phyloP scores from a whole-genome alignment of 2,329 filamentous ascomycete species.

The Endocalyx cinctus region DNA sequence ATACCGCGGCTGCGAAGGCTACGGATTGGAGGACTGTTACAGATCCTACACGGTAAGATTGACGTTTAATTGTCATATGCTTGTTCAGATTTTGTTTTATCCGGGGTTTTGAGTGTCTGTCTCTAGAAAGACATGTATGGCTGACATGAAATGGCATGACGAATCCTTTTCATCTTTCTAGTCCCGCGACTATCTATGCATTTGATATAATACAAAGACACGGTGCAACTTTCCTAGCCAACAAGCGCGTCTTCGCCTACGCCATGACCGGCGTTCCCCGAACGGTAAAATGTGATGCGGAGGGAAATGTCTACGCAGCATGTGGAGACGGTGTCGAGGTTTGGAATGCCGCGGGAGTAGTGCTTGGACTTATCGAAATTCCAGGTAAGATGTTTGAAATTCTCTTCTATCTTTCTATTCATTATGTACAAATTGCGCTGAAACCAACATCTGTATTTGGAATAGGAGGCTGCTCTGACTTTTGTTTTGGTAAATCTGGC shows the following conservation, averaged over 20 bases:
- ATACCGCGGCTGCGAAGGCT: conserved; percentile 29
- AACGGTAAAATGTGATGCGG: conserved; percentile 35
- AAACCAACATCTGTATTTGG: not conserved
- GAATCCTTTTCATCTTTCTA: conserved; percentile 9
- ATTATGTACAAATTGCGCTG: no score
- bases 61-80: not conserved
- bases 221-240: conserved; percentile 37
- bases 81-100: no score
- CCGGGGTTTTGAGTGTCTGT: no score
- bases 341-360: conserved; percentile 38
- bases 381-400: conserved; percentile 31
- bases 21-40: no score
- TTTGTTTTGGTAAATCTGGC: conserved; percentile 38
- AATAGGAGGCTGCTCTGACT: conserved; percentile 36
- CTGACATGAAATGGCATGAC: no score
- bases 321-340: conserved; percentile 47
- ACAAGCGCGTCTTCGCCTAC: conserved; percentile 49
- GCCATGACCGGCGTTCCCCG: conserved; percentile 40
- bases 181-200: conserved; percentile 38
- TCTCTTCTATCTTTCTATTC: not conserved
- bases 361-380: conserved; percentile 38
- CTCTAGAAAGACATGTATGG: no score
- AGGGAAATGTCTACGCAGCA: conserved; percentile 43
- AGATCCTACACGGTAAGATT: conserved; percentile 23
- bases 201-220: conserved; percentile 38